These are phyloP conservation scores for Xylaria sp. DNA, from an alignment of 2,329 filamentous ascomycete species.

Conservation along the genomic window DNA sequence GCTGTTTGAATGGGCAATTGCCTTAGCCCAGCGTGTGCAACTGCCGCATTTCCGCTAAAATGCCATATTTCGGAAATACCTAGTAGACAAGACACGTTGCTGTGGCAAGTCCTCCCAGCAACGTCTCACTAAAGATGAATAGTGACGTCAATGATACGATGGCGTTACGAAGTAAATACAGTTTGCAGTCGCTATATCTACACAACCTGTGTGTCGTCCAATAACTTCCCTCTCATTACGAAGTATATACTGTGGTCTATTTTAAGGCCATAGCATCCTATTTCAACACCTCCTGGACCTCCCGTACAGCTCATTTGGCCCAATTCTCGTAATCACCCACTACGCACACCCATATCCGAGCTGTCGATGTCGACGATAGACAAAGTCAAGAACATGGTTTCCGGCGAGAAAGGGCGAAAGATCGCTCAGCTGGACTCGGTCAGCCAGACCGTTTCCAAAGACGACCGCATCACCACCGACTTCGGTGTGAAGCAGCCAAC, in stretches of 20 bases:
- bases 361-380: slow-evolving; percentile 46
- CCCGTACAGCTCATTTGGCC: neutral
- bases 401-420: slow-evolving; percentile 63
- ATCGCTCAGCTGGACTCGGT: slow-evolving; percentile 68
- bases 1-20: neutral
- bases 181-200: neutral
- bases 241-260: neutral
- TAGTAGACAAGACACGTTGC: neutral
- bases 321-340: neutral
- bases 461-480: slow-evolving; percentile 77
- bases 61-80: neutral
- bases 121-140: neutral
- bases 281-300: neutral
- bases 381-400: slow-evolving; percentile 54
- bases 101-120: neutral
- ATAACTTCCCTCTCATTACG: too few relatives aligned
- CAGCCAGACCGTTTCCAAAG: slow-evolving; percentile 67
- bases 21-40: neutral
- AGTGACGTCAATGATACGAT: slow-evolving; percentile 21
- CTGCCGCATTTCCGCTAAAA: neutral
- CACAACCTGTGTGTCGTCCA: neutral
- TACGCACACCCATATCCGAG: neutral
- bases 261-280: neutral
- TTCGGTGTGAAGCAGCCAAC: slow-evolving; percentile 78
- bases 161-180: slow-evolving; percentile 2